phyloP scores from a whole-genome alignment of 305 asterid genomes.

The Fraxinus sp. region DNA sequence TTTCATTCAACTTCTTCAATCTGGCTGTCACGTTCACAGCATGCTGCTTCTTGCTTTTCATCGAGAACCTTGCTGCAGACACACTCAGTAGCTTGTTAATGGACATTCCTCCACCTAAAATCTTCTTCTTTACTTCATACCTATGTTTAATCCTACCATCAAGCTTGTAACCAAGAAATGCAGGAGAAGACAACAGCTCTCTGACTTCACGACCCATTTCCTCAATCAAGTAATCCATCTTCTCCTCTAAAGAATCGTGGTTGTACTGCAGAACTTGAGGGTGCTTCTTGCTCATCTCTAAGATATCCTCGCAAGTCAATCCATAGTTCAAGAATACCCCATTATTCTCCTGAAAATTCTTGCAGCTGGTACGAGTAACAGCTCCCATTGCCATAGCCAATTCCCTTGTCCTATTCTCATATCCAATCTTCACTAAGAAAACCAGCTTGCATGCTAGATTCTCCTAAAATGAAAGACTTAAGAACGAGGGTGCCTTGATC shows the following conservation, averaged over 20 bases:
- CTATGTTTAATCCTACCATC: slow-evolving; percentile 84
- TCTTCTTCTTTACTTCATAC: slow-evolving; percentile 60
- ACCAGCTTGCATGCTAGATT: slow-evolving; percentile 67
- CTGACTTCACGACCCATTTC: slow-evolving; percentile 92
- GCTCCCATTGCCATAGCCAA: slow-evolving; percentile 89
- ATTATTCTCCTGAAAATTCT: slow-evolving; percentile 70
- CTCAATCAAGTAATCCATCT: slow-evolving; percentile 70
- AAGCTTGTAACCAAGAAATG: slow-evolving; percentile 90
- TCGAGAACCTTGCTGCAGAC: slow-evolving; percentile 66
- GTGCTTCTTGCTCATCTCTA: slow-evolving; percentile 88
- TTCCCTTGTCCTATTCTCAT: slow-evolving; percentile 54
- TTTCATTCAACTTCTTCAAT: slow-evolving; percentile 17
- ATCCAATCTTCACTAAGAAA: slow-evolving; percentile 73
- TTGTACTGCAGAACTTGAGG: slow-evolving; percentile 84
- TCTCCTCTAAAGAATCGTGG: slow-evolving; percentile 58
- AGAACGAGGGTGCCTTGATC: slow-evolving; percentile 23
- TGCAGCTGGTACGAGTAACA: slow-evolving; percentile 81
- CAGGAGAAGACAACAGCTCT: slow-evolving; percentile 79
- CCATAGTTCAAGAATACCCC: slow-evolving; percentile 71
- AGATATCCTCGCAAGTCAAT: slow-evolving; percentile 59
- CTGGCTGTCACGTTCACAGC: slow-evolving; percentile 13
- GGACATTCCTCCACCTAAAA: slow-evolving; percentile 73
- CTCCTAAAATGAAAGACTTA: slow-evolving; percentile 66
- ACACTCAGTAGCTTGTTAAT: slow-evolving; percentile 79
- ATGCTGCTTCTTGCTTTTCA: slow-evolving; percentile 39